A percentile compares a stretch with the other conserved stretches of the same genome.
These are phyloP conservation scores for Erodium chrysanthum DNA, from an alignment of 441 rosid genomes.

Conservation along the genomic window DNA sequence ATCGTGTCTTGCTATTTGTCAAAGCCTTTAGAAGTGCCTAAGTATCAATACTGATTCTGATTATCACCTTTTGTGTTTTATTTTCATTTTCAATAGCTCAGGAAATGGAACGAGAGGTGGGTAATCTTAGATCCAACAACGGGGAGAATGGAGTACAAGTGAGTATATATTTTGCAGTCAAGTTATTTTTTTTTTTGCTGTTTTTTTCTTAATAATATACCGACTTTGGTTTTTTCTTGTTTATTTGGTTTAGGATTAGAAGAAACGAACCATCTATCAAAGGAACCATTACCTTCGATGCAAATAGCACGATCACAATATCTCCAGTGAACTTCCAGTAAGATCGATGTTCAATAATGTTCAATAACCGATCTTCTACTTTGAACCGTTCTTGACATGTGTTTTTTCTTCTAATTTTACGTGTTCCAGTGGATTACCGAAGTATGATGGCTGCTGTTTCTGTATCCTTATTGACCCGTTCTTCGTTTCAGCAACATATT, in stretches of 20 bases:
- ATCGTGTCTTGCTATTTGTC: background rate
- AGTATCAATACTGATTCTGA: background rate
- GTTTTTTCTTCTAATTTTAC: conserved; percentile 13
- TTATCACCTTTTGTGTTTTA: background rate
- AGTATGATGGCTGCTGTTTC: conserved; percentile 85
- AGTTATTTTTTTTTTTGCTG: background rate
- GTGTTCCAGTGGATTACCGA: conserved; percentile 79
- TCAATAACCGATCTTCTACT: background rate
- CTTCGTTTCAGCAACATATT: background rate
- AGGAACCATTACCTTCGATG: conserved; percentile 70
- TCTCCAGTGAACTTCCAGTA: conserved; percentile 98
- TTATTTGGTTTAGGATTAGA: conserved; percentile 45
- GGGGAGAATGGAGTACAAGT: conserved; percentile 97
- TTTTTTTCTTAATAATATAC: background rate
- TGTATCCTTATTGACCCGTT: conserved; percentile 56
- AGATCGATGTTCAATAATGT: conserved; percentile 21
- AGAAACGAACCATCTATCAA: conserved; percentile 76
- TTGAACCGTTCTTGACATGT: conserved; percentile 9
- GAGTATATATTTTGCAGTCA: background rate
- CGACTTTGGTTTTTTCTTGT: background rate
- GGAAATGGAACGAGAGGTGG: conserved; percentile 98
- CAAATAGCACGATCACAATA: conserved; percentile 67
- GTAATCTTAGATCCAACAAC: conserved; percentile 89
- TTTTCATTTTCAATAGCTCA: conserved; percentile 35
- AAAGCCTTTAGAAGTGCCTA: background rate